Evolutionary conservation across 2,329 filamentous ascomycete genomes (phyloP).

Genomic region (Zasmidium angulare): DNA sequence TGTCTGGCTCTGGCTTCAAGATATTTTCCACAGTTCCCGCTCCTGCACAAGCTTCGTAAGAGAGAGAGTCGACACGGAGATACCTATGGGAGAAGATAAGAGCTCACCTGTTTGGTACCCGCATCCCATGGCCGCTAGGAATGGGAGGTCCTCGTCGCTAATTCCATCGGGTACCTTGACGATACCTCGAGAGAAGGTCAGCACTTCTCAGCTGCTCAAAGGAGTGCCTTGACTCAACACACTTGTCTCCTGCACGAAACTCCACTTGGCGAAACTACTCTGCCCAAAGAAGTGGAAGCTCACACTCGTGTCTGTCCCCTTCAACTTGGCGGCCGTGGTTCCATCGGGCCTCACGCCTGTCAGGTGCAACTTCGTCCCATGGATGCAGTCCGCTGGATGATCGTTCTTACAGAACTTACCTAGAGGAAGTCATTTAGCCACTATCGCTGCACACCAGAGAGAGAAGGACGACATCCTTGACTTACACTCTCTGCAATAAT

Average conservation of each 20-base stretch:
- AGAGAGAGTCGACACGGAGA: no score
- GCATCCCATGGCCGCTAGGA: constrained; percentile 21
- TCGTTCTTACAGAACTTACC: constrained; percentile 15
- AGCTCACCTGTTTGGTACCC: constrained; percentile 22
- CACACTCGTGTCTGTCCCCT: constrained; percentile 14
- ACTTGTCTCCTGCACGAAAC: constrained; percentile 21
- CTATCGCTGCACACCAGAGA: no score
- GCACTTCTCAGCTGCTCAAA: no score
- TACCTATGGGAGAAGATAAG: no score
- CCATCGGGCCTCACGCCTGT: constrained; percentile 16
- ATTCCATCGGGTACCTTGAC: constrained; percentile 14
- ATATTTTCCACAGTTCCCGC: constrained; percentile 22
- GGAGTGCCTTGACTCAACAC: constrained; percentile 15
- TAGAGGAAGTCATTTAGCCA: no score
- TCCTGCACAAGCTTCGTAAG: neutral
- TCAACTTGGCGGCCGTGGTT: constrained; percentile 11
- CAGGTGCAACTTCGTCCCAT: constrained; percentile 15
- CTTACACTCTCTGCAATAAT: constrained; percentile 19
- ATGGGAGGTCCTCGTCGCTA: constrained; percentile 10
- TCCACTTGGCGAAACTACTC: constrained; percentile 13
- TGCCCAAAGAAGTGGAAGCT: constrained; percentile 23
- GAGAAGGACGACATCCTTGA: no score
- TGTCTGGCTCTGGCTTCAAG: constrained; percentile 15
- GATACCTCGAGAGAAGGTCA: no score
- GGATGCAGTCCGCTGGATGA: constrained; percentile 18